Evolutionary conservation across 2,329 filamentous ascomycete genomes (phyloP).

Genomic region (Xylariaceae sp.): DNA sequence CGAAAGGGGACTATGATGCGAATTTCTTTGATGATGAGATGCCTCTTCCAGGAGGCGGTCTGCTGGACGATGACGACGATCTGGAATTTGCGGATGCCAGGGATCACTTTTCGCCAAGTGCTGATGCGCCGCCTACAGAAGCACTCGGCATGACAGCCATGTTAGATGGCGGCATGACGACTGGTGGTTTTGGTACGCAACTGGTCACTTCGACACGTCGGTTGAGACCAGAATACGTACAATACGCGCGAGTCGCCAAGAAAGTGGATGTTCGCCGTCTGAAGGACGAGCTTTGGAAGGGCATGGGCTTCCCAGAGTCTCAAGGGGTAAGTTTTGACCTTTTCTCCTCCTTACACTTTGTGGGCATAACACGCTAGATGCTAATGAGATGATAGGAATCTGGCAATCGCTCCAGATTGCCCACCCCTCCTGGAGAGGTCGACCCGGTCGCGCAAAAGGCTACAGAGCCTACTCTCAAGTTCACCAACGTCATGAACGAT

Average conservation of each 20-base stretch:
- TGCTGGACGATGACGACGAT: slow-evolving; percentile 63
- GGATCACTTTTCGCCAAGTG: slow-evolving; percentile 70
- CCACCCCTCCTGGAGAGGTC: slow-evolving; percentile 22
- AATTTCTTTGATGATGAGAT: slow-evolving; percentile 93
- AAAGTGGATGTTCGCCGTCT: slow-evolving; percentile 66
- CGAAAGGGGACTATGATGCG: slow-evolving; percentile 83
- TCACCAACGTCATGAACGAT: slow-evolving; percentile 88
- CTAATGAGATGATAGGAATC: slow-evolving; percentile 17
- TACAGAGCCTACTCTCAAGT: slow-evolving; percentile 62
- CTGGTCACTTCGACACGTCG: slow-evolving; percentile 62
- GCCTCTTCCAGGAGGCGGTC: slow-evolving; percentile 58
- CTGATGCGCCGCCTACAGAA: slow-evolving; percentile 45
- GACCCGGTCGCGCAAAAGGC: slow-evolving; percentile 23
- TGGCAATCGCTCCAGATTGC: slow-evolving; percentile 22
- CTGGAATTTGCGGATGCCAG: slow-evolving; percentile 74
- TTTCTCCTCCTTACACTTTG: slow-evolving; percentile 1
- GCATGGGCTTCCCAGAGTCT: slow-evolving; percentile 51
- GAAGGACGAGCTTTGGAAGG: slow-evolving; percentile 68
- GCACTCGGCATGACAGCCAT: slow-evolving; percentile 45
- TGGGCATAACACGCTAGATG: not conserved
- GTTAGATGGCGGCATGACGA: slow-evolving; percentile 47
- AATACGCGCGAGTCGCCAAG: slow-evolving; percentile 66
- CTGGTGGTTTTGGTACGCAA: slow-evolving; percentile 57
- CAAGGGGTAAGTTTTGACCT: slow-evolving; percentile 41
- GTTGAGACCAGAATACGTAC: slow-evolving; percentile 63